Evolutionary conservation across 2,329 filamentous ascomycete genomes (phyloP).

Genomic region (Paecilomyces niveus): DNA sequence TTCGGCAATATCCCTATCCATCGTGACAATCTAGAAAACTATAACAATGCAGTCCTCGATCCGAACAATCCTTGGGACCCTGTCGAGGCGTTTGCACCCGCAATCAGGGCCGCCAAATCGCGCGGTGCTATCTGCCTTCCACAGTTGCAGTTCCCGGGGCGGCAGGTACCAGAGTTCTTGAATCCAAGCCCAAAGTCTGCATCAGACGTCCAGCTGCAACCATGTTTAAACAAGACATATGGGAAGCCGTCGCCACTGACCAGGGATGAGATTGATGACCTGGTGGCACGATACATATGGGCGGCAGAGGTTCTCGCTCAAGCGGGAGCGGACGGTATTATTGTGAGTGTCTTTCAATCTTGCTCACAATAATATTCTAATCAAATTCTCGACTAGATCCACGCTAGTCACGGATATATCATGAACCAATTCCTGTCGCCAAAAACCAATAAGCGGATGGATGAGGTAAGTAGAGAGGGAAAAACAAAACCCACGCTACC

Average conservation of each 20-base stretch:
- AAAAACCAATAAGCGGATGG: conserved; percentile 11
- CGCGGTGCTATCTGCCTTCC: conserved; percentile 15
- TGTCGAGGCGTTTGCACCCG: conserved; percentile 15
- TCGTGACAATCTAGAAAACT: conserved; percentile 17
- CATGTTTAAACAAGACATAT: conserved; percentile 11
- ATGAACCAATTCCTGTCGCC: conserved; percentile 14
- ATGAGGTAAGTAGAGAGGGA: conserved; percentile 6
- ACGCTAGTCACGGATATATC: conserved; percentile 14
- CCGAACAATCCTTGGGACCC: conserved; percentile 14
- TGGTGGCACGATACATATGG: conserved; percentile 14
- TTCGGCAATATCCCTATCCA: conserved; percentile 21
- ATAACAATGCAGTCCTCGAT: conserved; percentile 20
- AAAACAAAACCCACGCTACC: too few relatives aligned
- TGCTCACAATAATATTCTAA: too few relatives aligned
- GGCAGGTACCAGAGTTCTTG: conserved; percentile 15
- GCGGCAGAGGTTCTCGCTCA: conserved; percentile 12
- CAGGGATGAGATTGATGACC: conserved; percentile 10
- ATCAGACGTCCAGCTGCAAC: conserved; percentile 11
- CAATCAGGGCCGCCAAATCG: conserved; percentile 14
- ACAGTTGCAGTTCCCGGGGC: conserved; percentile 16
- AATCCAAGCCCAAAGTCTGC: conserved; percentile 16
- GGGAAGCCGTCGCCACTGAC: conserved; percentile 12
- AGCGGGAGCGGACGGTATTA: conserved; percentile 16
- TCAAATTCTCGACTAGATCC: conserved; percentile 4
- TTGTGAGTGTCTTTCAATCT: conserved; percentile 6